These are phyloP conservation scores for Hysterium pulicare DNA, from an alignment of 2,329 filamentous ascomycete species.

Conservation along the genomic window DNA sequence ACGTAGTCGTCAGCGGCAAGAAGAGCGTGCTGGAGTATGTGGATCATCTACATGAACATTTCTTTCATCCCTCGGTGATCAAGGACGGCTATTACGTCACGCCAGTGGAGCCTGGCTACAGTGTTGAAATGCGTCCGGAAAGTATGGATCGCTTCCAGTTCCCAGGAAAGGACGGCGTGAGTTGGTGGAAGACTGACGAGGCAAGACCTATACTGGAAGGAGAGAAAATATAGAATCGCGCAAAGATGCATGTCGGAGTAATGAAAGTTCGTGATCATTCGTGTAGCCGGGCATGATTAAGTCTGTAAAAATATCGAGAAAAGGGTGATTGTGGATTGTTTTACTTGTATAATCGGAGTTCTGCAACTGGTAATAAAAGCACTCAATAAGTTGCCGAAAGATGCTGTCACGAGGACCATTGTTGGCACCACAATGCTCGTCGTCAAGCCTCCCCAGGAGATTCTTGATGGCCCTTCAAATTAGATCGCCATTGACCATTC, in stretches of 20 bases:
- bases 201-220: constrained; percentile 71
- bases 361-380: too few relatives aligned
- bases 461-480: too few relatives aligned
- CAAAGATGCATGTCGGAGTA: background rate
- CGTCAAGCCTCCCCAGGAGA: too few relatives aligned
- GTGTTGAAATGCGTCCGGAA: constrained; percentile 86
- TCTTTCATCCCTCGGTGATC: constrained; percentile 75
- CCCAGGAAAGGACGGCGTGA: constrained; percentile 72
- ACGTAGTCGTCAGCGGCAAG: constrained; percentile 80
- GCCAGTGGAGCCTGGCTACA: constrained; percentile 78
- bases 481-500: too few relatives aligned
- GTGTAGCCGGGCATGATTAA: too few relatives aligned
- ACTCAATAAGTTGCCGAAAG: too few relatives aligned
- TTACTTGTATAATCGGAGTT: too few relatives aligned
- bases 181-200: constrained; percentile 82
- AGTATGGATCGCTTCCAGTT: constrained; percentile 79
- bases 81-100: constrained; percentile 86
- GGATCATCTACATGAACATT: constrained; percentile 91
- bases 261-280: too few relatives aligned
- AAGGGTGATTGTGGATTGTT: too few relatives aligned
- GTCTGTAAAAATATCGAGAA: too few relatives aligned
- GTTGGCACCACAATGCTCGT: too few relatives aligned
- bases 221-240: constrained; percentile 36
- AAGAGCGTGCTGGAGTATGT: constrained; percentile 84
- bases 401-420: too few relatives aligned